These are phyloP conservation scores for Auriculariales sp. DNA, from an alignment of 768 basidiomycete genomes.

Conservation along the genomic window DNA sequence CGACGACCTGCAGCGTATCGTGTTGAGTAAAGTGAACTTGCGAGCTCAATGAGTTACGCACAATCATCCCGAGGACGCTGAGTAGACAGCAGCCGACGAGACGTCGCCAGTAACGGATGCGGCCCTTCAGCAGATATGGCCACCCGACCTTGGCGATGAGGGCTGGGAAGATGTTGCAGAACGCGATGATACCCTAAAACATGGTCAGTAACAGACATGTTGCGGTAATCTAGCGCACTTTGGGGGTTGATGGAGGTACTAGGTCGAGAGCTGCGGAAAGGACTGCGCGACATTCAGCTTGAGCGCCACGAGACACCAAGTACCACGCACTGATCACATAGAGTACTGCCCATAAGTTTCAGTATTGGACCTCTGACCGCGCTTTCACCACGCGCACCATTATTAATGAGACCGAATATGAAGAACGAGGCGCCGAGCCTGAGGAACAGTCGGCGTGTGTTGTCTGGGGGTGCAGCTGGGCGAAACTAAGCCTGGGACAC, in stretches of 20 bases:
- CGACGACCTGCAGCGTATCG: constrained; percentile 46
- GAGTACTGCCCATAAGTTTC: constrained; percentile 1
- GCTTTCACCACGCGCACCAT: constrained; percentile 34
- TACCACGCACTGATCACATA: not conserved
- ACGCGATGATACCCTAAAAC: constrained; percentile 62
- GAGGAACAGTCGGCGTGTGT: constrained; percentile 12
- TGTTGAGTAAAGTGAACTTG: not conserved
- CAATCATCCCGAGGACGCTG: constrained; percentile 78
- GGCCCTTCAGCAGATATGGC: constrained; percentile 81
- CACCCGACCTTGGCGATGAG: constrained; percentile 80
- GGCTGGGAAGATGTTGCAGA: constrained; percentile 89
- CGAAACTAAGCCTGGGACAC: not conserved
- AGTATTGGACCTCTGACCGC: not conserved
- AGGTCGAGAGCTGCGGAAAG: constrained; percentile 84
- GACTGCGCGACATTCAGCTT: no score
- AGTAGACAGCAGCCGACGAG: constrained; percentile 59
- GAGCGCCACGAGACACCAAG: no score
- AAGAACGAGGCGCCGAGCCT: constrained; percentile 58
- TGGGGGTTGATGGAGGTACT: constrained; percentile 81
- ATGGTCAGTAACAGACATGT: not conserved
- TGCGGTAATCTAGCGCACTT: constrained; percentile 17
- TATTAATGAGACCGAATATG: constrained; percentile 84
- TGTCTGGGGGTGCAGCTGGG: no score
- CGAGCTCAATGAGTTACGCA: constrained; percentile 23
- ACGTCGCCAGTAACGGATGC: constrained; percentile 66